Conservation (phyloP, 2,329 filamentous ascomycete species). For the Cadophora sp. region DNA sequence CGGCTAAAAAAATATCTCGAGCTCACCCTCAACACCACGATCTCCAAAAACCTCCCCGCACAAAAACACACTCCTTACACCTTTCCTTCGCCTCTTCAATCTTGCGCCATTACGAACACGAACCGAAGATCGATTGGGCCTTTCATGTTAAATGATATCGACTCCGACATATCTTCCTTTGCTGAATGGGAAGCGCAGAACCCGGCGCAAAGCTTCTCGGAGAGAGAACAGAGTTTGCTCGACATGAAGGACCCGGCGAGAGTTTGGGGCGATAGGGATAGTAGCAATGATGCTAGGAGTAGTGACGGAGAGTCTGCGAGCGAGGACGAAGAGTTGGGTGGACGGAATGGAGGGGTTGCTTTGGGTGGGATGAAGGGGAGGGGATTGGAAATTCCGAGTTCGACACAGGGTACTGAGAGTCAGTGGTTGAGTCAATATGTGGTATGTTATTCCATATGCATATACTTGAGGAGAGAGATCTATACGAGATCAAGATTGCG, state of each 20-base stretch:
- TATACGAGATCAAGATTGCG: neutral
- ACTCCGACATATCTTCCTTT: constrained; percentile 33
- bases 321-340: neutral
- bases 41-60: neutral
- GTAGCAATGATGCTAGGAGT: constrained; percentile 36
- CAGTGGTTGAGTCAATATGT: neutral
- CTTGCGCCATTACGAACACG: neutral
- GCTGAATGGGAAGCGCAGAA: constrained; percentile 33
- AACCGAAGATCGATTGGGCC: neutral
- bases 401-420: constrained; percentile 22
- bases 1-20: constrained; percentile 29
- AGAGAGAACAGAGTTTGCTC: constrained; percentile 24
- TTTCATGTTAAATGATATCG: constrained; percentile 18
- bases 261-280: constrained; percentile 31
- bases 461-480: neutral
- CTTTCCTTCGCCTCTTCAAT: neutral
- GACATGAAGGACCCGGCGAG: constrained; percentile 26
- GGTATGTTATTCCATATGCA: neutral
- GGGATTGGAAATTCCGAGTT: constrained; percentile 26
- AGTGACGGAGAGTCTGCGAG: constrained; percentile 19
- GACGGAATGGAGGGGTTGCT: neutral
- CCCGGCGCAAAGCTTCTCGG: constrained; percentile 16
- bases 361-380: constrained; percentile 6
- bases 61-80: neutral
- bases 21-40: constrained; percentile 7